phyloP scores from a whole-genome alignment of 257 asterid species.

The Solanum piurae region DNA sequence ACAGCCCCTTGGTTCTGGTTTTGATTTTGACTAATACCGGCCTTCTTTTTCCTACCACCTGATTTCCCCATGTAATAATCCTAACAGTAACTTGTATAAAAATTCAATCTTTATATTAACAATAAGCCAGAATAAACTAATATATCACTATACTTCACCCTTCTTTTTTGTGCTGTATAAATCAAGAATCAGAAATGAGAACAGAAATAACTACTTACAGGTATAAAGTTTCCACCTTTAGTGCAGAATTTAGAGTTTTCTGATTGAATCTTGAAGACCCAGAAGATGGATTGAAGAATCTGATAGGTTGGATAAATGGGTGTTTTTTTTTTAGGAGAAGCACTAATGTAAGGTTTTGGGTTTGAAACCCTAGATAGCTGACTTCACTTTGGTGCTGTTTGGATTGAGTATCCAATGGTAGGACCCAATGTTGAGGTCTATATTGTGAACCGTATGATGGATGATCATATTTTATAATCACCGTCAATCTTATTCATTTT shows the following conservation, averaged over 20 bases:
- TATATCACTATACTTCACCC: not conserved
- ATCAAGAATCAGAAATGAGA: not conserved
- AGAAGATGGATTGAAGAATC: constrained; percentile 3
- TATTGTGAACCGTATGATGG: not conserved
- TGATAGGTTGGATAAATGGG: not conserved
- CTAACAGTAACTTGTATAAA: not conserved
- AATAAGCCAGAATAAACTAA: not conserved
- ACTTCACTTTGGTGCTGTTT: not conserved
- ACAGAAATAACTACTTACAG: constrained; percentile 24
- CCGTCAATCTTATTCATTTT: not conserved
- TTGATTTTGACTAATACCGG: constrained; percentile 25
- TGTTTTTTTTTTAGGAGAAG: not conserved
- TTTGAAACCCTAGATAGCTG: constrained; percentile 21
- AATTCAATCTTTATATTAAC: not conserved
- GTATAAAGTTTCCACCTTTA: not conserved
- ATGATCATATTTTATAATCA: not conserved
- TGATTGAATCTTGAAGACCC: constrained; percentile 6
- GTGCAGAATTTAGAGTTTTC: not conserved
- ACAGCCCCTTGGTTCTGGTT: constrained; percentile 20
- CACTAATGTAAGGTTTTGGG: not conserved
- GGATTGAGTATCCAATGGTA: not conserved
- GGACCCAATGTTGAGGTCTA: not conserved
- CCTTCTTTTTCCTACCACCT: constrained; percentile 79
- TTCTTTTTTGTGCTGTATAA: not conserved
- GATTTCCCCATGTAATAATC: constrained; percentile 74